Evolutionary conservation across 805 yeast species (phyloP).

Genomic region (Myxozyma vanderwaltii): DNA sequence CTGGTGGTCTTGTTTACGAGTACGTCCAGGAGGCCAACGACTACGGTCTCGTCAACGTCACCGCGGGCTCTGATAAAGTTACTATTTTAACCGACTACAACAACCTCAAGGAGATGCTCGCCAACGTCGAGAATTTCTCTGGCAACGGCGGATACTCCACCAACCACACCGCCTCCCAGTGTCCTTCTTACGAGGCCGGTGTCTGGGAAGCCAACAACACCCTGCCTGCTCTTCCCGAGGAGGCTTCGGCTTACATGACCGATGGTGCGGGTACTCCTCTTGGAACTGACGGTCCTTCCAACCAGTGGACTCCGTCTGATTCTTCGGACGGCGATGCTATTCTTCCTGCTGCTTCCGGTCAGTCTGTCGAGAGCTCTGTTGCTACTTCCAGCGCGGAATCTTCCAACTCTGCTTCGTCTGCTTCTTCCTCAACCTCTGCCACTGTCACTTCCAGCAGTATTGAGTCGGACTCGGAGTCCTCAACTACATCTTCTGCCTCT

Average conservation of each 20-base stretch:
- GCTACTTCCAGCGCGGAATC: slow-evolving; percentile 3
- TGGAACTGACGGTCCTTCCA: slow-evolving; percentile 41
- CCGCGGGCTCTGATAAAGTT: slow-evolving; percentile 52
- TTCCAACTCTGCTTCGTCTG: slow-evolving; percentile 10
- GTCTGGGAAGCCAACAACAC: slow-evolving; percentile 36
- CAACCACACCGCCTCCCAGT: slow-evolving; percentile 25
- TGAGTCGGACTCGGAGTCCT: slow-evolving; percentile 32
- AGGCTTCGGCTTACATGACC: slow-evolving; percentile 42
- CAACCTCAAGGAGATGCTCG: slow-evolving; percentile 60
- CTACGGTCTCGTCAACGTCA: slow-evolving; percentile 77
- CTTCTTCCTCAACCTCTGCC: slow-evolving; percentile 7
- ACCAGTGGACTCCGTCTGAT: slow-evolving; percentile 34
- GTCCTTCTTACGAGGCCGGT: slow-evolving; percentile 38
- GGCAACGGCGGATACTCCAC: slow-evolving; percentile 33
- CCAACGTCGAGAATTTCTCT: slow-evolving; percentile 43
- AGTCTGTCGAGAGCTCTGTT: slow-evolving; percentile 6
- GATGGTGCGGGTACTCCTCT: slow-evolving; percentile 45
- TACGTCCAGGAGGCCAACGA: slow-evolving; percentile 74
- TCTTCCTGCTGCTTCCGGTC: slow-evolving; percentile 7
- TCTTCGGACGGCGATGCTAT: not conserved
- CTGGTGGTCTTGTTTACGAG: slow-evolving; percentile 94
- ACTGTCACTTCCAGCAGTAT: slow-evolving; percentile 7
- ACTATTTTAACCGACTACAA: slow-evolving; percentile 54
- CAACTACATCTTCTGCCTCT: slow-evolving; percentile 35
- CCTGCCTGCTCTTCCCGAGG: slow-evolving; percentile 35